phyloP scores from a whole-genome alignment of 176 grass and related monocot species.

The Ampelocalamus luodianensis region DNA sequence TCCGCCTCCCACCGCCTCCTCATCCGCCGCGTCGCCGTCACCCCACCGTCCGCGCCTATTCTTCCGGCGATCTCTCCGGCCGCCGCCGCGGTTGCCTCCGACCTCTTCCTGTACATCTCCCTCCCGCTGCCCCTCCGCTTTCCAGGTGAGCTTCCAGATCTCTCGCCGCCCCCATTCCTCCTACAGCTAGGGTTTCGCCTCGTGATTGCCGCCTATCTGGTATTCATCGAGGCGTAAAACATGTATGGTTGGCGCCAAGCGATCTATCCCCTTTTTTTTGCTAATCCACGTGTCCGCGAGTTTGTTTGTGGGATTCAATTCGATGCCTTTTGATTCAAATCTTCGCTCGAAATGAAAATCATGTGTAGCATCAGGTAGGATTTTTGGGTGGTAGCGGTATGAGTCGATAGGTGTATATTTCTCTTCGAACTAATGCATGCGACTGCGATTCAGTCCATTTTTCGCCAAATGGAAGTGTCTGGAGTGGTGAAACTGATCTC shows the following conservation, averaged over 20 bases:
- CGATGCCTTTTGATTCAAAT: conserved; percentile 14
- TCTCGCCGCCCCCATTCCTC: neutral
- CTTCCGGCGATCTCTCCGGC: conserved; percentile 40
- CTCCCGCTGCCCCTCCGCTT: neutral
- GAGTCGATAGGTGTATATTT: neutral
- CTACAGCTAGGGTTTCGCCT: neutral
- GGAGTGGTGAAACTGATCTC: neutral
- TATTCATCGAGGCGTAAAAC: neutral
- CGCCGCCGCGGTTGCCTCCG: neutral
- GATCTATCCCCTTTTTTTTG: neutral
- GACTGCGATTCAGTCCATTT: neutral
- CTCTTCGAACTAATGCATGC: neutral
- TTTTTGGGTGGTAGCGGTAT: neutral
- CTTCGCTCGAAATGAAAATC: neutral
- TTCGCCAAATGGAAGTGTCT: neutral
- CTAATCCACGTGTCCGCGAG: neutral
- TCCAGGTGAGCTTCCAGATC: conserved; percentile 44
- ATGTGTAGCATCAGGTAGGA: neutral
- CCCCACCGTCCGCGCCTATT: conserved; percentile 20
- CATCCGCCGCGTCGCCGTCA: neutral
- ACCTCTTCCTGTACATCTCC: neutral
- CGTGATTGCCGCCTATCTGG: conserved; percentile 29
- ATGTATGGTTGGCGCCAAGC: neutral
- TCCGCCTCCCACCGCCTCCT: neutral
- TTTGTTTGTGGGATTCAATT: conserved; percentile 6